Evolutionary conservation across 768 basidiomycete species (phyloP), one percentile per base, ranked within the genome.

Genomic region (Lyophyllum semitale): DNA sequence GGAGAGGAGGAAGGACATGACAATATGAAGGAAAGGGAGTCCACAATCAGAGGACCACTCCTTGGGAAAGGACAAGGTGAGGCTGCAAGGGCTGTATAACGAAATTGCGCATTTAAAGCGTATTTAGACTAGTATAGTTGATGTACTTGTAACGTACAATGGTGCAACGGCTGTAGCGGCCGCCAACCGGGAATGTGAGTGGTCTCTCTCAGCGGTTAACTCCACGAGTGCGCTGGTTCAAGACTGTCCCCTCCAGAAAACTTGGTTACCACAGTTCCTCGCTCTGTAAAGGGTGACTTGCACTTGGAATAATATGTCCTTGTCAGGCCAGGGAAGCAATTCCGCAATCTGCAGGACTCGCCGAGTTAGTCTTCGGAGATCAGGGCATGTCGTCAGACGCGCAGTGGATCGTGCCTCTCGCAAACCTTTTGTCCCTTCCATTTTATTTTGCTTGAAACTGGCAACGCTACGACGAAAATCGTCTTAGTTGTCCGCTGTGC

Each of bases 301-400:
- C 71, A 75, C 81, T 84, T 85, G 87, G 90, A 88, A 88, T 91
- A 91, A 91, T 88, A 66, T 73, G 85, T 73, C 82, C 87, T 82
- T 84, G 86, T 84, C 82, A 76, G 85, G 82, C 86, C 85, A 91
- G 90, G 89, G 85, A 91, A 92, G 90, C 78, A 87, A 92, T 92
- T 91, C 85, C 83, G 89, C 90, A 92, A 85, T 82, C 84, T 80
- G 82, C 87, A 81, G 88, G 84, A 77, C 80, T 80, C 70, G 84
- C 90, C 89, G 85, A 91, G 87, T 91, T 91, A 89, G 89, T 92
- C 90, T 85, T 88, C 78, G 87, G 89, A 91, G 89, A 90, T 71
- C 83, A 88, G 89, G 88, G 73, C 84, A 81, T 66, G 84, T 84
- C 86, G 81, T 87, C 90, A 87, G 89, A 73, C 90, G 89, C 85